phyloP scores from a whole-genome alignment of 768 basidiomycete species.

The Phallus indusiatus region DNA sequence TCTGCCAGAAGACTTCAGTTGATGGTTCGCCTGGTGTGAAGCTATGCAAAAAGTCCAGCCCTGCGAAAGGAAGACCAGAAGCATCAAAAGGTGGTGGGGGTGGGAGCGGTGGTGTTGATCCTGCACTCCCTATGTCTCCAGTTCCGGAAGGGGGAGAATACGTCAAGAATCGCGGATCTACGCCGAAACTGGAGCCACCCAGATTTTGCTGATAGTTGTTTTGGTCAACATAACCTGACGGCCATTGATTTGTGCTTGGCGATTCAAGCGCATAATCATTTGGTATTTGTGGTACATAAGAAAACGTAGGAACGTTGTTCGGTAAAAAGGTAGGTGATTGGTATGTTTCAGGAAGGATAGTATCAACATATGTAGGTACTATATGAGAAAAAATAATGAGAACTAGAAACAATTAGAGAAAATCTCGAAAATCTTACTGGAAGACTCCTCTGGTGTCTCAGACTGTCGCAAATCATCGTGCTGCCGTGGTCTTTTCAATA shows the following conservation, averaged over 20 bases:
- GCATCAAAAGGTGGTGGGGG: slow-evolving; percentile 59
- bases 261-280: background rate
- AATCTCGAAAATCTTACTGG: background rate
- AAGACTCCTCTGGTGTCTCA: background rate
- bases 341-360: background rate
- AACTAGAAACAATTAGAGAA: background rate
- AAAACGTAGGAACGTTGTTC: background rate
- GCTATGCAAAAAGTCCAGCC: slow-evolving; percentile 76
- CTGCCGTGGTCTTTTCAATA: slow-evolving; percentile 2
- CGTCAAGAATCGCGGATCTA: slow-evolving; percentile 7
- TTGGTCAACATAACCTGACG: background rate
- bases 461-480: background rate
- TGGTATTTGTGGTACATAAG: background rate
- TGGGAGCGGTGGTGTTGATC: slow-evolving; percentile 50
- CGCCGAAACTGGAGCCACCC: background rate
- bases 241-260: background rate
- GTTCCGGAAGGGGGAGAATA: slow-evolving; percentile 1
- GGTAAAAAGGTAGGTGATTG: background rate
- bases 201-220: background rate
- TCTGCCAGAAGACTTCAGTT: slow-evolving; percentile 37
- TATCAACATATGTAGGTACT: background rate
- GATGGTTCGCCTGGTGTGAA: slow-evolving; percentile 41
- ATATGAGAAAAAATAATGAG: background rate
- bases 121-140: slow-evolving; percentile 23
- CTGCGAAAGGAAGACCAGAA: slow-evolving; percentile 73